A percentile compares a stretch with the other conserved stretches of the same genome.
Conservation (phyloP, 768 basidiomycete genomes). For the Naganishia kalamii region DNA sequence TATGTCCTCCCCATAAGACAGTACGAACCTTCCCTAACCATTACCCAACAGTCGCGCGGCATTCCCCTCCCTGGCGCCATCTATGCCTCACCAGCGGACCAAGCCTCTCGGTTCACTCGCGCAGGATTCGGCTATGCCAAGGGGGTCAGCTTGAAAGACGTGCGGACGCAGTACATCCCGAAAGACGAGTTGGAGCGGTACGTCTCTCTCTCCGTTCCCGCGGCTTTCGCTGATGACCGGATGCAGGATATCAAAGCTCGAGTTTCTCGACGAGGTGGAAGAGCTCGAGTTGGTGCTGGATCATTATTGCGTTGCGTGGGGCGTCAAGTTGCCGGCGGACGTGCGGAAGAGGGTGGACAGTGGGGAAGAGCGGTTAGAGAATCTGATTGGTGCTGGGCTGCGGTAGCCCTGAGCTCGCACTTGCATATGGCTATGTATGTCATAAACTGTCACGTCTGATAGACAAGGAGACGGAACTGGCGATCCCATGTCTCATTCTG, state of each 20-base stretch:
- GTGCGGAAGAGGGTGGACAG: background rate
- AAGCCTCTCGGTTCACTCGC: conserved; percentile 58
- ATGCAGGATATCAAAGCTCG: conserved; percentile 66
- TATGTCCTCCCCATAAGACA: conserved; percentile 39
- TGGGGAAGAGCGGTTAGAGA: background rate
- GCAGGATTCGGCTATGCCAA: conserved; percentile 55
- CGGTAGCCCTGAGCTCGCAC: too few species aligned
- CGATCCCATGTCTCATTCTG: too few species aligned
- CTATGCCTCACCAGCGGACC: conserved; percentile 56
- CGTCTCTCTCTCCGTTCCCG: conserved; percentile 48
- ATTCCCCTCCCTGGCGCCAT: conserved; percentile 70
- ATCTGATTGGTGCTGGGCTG: background rate
- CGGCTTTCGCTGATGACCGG: background rate
- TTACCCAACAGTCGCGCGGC: conserved; percentile 53
- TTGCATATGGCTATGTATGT: too few species aligned
- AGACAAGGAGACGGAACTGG: too few species aligned
- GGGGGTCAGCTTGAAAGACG: conserved; percentile 64
- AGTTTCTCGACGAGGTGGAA: conserved; percentile 88
- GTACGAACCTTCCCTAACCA: background rate
- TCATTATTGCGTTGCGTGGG: conserved; percentile 88
- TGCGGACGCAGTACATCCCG: conserved; percentile 51
- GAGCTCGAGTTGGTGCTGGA: conserved; percentile 82
- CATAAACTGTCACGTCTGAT: too few species aligned
- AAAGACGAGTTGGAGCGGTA: conserved; percentile 38
- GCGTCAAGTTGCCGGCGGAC: conserved; percentile 24